Percentiles rank a stretch among this genome's conserved stretches.
Conservation (phyloP, 257 asterid species). For the Gynochthodes officinalis region DNA sequence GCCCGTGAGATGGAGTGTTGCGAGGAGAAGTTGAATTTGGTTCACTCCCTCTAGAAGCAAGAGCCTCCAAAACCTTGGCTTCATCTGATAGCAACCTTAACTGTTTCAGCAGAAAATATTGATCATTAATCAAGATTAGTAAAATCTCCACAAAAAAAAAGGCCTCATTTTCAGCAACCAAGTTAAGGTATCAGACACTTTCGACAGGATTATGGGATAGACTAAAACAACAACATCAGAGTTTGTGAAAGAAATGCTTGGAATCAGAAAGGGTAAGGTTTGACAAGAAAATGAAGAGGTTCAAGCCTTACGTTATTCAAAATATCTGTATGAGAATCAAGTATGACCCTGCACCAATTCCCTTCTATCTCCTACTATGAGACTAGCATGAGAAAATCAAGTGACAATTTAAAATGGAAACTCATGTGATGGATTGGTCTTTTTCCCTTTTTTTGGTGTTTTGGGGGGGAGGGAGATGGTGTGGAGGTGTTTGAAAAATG, state of each 20-base stretch:
- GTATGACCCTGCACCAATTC: no score
- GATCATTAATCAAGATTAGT: neutral
- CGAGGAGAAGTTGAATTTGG: constrained; percentile 53
- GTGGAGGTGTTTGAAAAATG: neutral
- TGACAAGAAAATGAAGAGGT: neutral
- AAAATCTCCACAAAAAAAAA: no score
- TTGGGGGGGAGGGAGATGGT: no score
- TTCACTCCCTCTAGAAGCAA: constrained; percentile 40
- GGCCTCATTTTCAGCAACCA: no score
- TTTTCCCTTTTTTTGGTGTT: neutral
- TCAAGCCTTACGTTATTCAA: no score
- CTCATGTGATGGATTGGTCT: neutral
- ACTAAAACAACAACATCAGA: no score
- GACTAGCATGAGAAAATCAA: neutral
- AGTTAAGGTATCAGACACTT: no score
- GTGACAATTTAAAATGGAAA: neutral
- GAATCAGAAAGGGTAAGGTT: neutral
- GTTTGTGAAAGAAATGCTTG: neutral
- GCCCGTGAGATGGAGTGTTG: constrained; percentile 45
- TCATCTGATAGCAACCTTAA: constrained; percentile 67
- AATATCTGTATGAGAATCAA: neutral
- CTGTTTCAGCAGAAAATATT: constrained; percentile 42
- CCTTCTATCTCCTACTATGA: neutral
- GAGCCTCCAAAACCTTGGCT: constrained; percentile 59
- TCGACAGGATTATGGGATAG: neutral